Conservation (phyloP, 1,139 yeast genomes). For the Magnusiomyces sp. region DNA sequence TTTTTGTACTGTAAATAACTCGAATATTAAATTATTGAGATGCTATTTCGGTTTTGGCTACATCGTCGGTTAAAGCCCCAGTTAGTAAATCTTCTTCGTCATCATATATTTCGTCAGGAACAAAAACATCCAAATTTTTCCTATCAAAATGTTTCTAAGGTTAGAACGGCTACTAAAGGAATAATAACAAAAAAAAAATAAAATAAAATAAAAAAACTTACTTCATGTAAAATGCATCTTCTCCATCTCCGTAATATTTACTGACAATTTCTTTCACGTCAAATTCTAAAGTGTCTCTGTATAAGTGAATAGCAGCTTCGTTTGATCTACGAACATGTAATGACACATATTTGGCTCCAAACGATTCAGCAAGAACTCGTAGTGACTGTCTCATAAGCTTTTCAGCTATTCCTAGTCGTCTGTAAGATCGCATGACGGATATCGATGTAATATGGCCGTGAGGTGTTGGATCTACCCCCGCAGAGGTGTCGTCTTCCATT, state of each 20-base stretch:
- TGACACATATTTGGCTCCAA: constrained; percentile 76
- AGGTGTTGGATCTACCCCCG: constrained; percentile 35
- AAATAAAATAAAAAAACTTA: constrained; percentile 29
- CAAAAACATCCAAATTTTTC: constrained; percentile 18
- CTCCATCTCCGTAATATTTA: constrained; percentile 91
- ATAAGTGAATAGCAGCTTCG: constrained; percentile 87
- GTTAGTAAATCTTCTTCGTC: constrained; percentile 27
- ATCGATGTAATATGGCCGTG: constrained; percentile 94
- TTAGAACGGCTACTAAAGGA: constrained; percentile 25
- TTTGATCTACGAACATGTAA: constrained; percentile 91
- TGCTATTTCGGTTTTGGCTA: no score
- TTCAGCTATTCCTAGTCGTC: constrained; percentile 93
- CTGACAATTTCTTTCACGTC: constrained; percentile 74
- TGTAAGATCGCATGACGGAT: constrained; percentile 89
- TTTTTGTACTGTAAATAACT: no score
- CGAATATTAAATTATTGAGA: no score
- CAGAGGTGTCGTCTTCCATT: constrained; percentile 61
- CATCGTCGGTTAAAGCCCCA: constrained; percentile 17
- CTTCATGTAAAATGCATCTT: constrained; percentile 97
- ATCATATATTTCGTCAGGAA: constrained; percentile 21
- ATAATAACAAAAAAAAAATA: constrained; percentile 43
- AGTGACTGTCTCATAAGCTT: constrained; percentile 86
- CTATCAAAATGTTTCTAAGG: not conserved
- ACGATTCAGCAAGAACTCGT: constrained; percentile 72
- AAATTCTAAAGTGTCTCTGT: constrained; percentile 76